A percentile compares a stretch with the other conserved stretches of the same genome.
phyloP scores from a whole-genome alignment of 1,284 basidiomycete genomes.

The Melampsora larici-populina region DNA sequence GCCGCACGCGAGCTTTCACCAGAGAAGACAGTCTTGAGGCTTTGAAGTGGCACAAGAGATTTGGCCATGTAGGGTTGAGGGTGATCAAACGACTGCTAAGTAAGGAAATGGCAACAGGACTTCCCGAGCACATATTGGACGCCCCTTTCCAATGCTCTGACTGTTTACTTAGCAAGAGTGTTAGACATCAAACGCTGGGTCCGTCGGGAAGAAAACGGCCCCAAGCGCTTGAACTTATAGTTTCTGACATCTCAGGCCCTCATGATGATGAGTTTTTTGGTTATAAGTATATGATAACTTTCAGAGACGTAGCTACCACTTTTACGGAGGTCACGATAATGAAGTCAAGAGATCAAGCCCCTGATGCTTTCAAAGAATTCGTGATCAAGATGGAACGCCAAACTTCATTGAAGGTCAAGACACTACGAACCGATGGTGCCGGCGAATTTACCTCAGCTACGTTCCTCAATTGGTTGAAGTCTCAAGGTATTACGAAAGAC shows the following conservation, averaged over 20 bases:
- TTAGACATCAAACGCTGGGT: background rate
- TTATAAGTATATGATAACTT: background rate
- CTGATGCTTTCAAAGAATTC: slow-evolving; percentile 2
- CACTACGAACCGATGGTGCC: slow-evolving; percentile 8
- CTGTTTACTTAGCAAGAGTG: slow-evolving; percentile 20
- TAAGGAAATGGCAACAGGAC: too few species aligned
- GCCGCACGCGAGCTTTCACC: too few species aligned
- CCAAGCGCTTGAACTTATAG: background rate
- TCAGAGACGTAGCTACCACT: slow-evolving; percentile 18
- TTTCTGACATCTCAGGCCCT: background rate
- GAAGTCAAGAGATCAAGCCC: background rate
- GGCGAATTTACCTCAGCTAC: background rate
- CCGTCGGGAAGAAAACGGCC: background rate
- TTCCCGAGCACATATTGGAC: too few species aligned
- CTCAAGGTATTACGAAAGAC: background rate
- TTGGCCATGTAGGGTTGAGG: slow-evolving; percentile 5
- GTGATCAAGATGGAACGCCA: slow-evolving; percentile 11
- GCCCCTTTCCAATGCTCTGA: background rate
- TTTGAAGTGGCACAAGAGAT: background rate
- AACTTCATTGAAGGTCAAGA: slow-evolving; percentile 11
- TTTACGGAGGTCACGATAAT: background rate
- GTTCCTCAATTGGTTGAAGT: background rate
- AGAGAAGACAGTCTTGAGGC: background rate
- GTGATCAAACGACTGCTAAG: too few species aligned
- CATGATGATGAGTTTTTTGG: background rate